Evolutionary conservation across 2,329 filamentous ascomycete genomes (phyloP), one percentile per base, ranked within the genome.

Genomic region (Clarireedia paspali): DNA sequence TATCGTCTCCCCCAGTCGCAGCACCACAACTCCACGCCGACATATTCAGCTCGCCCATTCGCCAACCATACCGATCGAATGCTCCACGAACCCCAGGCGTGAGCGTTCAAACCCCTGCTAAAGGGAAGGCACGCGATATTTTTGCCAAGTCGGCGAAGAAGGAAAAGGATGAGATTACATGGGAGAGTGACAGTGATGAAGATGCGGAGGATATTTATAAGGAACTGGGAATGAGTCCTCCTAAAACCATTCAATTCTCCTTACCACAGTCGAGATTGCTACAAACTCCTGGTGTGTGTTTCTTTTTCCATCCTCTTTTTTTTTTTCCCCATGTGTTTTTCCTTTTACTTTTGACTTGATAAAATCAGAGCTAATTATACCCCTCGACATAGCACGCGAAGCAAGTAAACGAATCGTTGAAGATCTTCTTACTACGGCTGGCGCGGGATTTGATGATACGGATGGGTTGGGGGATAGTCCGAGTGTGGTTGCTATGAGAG

Each of bases 221-320:
- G 6, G 70, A 73, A 23, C 71, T 81, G 48, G 89, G 85, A 5
- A 86, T 91, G 72, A 96, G 89, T 66, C 94, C 94, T 27, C 94
- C 94, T 0, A 97, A 97, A 76, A 94, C 89, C 10, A 91, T 95
- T 58, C 88, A 91, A 66, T 95, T 95, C 70, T 85, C 87, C 46
- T 73, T 95, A 48, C 88, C 88, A 50, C 86, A 87, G 53, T 88
- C 84, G 42, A 85, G 88, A 67, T 73, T 95, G 23, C 71, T 92
- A 69, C 89, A 91, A 70, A 95, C 89, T 49, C 89, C 89, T 60
- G 85, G 85, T 88, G 72, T 68, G 81, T 67, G 46, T 30, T 30
- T 30, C 10, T 30, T 27, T 27, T 27, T 27, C 5, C 26, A 5
- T 5, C 26, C 4, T 27, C 26, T 27, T 27, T 10, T 30, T 30